Evolutionary conservation across 1,284 basidiomycete species (phyloP).

Genomic region (Puccinia triticina): DNA sequence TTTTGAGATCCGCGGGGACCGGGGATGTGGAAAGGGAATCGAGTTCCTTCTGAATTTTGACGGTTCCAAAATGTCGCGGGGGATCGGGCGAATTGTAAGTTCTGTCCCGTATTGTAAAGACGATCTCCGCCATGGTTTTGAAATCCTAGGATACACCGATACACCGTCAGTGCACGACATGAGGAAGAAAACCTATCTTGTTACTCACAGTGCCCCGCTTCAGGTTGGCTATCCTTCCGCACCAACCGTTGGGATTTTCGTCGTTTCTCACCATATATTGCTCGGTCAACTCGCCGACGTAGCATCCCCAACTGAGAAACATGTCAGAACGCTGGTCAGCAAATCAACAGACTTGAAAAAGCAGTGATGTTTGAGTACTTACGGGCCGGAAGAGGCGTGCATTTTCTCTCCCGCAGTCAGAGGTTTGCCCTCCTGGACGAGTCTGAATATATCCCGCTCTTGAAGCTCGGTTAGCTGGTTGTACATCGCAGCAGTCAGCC

Average conservation of each 20-base stretch:
- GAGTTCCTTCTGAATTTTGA: slow-evolving; percentile 32
- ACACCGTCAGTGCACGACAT: neutral
- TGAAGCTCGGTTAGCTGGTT: slow-evolving; percentile 34
- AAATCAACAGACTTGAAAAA: neutral
- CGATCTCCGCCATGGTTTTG: slow-evolving; percentile 49
- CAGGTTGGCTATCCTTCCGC: slow-evolving; percentile 46
- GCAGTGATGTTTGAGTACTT: neutral
- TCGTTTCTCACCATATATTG: slow-evolving; percentile 40
- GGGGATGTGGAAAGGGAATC: neutral
- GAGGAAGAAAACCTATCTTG: neutral
- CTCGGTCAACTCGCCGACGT: slow-evolving; percentile 26
- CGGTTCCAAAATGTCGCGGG: neutral
- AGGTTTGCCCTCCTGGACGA: slow-evolving; percentile 51
- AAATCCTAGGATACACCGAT: slow-evolving; percentile 26
- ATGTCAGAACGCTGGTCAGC: neutral
- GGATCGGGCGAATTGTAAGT: neutral
- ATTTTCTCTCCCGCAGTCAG: slow-evolving; percentile 48
- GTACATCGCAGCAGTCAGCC: slow-evolving; percentile 47
- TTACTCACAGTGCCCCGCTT: slow-evolving; percentile 42
- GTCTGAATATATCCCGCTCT: slow-evolving; percentile 52
- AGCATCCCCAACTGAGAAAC: slow-evolving; percentile 33
- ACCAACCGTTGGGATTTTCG: slow-evolving; percentile 46
- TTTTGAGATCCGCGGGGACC: slow-evolving; percentile 28
- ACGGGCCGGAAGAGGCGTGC: slow-evolving; percentile 46
- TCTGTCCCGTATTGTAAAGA: slow-evolving; percentile 33